Evolutionary conservation across 352 stramenopile species (phyloP).

Genomic region (Pythium dissimile): DNA sequence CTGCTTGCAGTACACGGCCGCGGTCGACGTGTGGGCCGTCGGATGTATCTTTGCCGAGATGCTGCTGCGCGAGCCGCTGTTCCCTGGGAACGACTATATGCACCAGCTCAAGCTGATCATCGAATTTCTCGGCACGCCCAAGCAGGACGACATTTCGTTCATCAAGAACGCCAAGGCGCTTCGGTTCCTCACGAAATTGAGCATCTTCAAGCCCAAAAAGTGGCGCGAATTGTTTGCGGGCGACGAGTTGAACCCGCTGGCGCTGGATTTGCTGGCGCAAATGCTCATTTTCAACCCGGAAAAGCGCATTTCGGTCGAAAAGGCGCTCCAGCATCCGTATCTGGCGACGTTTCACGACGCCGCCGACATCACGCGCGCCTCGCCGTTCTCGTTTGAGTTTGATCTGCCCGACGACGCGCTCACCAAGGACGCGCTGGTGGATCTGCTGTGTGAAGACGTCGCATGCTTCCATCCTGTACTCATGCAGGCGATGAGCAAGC

Average conservation of each 20-base stretch:
- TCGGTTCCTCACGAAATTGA: constrained; percentile 95
- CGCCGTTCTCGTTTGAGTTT: constrained; percentile 79
- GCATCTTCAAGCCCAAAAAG: constrained; percentile 82
- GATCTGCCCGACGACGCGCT: constrained; percentile 75
- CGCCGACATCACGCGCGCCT: constrained; percentile 80
- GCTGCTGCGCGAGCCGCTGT: constrained; percentile 95
- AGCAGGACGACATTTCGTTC: constrained; percentile 72
- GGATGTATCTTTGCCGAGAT: constrained; percentile 99
- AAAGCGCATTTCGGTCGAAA: constrained; percentile 85
- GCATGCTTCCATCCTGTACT: constrained; percentile 53
- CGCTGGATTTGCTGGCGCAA: constrained; percentile 86
- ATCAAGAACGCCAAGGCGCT: constrained; percentile 91
- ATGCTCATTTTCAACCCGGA: constrained; percentile 92
- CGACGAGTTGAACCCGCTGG: constrained; percentile 48
- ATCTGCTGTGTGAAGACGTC: constrained; percentile 84
- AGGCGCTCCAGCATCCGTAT: constrained; percentile 88
- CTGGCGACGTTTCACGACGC: constrained; percentile 82
- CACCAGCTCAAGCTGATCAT: constrained; percentile 97
- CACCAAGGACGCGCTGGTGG: constrained; percentile 72
- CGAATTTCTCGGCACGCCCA: constrained; percentile 94
- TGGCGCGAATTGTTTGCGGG: constrained; percentile 57
- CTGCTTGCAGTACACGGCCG: constrained; percentile 80
- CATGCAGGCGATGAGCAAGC: constrained; percentile 15
- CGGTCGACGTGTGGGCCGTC: constrained; percentile 93
- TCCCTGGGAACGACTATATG: constrained; percentile 93